Evolutionary conservation across 495 filamentous ascomycete species (phyloP), one percentile per base, ranked within the genome.

Genomic region (Coniosporium apollinis): DNA sequence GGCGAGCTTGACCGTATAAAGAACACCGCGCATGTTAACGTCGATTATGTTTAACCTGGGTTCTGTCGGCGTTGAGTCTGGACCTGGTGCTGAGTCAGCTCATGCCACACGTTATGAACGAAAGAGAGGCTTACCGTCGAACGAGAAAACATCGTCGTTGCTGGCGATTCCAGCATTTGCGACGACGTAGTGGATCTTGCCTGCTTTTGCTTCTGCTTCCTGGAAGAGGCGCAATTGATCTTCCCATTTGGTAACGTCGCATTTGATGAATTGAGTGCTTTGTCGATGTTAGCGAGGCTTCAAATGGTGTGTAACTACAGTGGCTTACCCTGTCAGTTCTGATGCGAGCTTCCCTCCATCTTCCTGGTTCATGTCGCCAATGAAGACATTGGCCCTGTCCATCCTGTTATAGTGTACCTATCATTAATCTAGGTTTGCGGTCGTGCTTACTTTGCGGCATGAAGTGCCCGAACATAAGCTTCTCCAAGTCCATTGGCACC

Each of bases 401-500:
- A 5, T 30, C 30, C 19, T 13, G 7, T 24, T 40, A 13, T 8
- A 14, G 10, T 18, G 8, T 8, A 26, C 18, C 25, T 22, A 15
- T 4, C 9, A 6, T 11, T 8, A 10, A 30, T 7, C 6, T 25
- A 6, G 6, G 28, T 18, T 11, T 5, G 33, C 14, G 17, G 14
- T 5, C 10, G 17, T 19, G 22, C 38, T 11, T 45, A 46, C 18
- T 59, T 59, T 18, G 56, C 57, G 29, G 49, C 46, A 5, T 55
- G 36, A 36, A 63, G 55, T 1, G 56, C 43, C 4, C 42, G 42
- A 11, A 62, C 59, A 21, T 51, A 61, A 1, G 53, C 57, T 45
- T 62, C 60, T 38, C 64, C 64, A 14, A 66, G 59, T 11, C 64
- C 64, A 24, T 55, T 54, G 22, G 45, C 45, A 34, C 52, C n/a